Evolutionary conservation across 345 rosid genomes (phyloP).

Genomic region (Pelargonium nanum): DNA sequence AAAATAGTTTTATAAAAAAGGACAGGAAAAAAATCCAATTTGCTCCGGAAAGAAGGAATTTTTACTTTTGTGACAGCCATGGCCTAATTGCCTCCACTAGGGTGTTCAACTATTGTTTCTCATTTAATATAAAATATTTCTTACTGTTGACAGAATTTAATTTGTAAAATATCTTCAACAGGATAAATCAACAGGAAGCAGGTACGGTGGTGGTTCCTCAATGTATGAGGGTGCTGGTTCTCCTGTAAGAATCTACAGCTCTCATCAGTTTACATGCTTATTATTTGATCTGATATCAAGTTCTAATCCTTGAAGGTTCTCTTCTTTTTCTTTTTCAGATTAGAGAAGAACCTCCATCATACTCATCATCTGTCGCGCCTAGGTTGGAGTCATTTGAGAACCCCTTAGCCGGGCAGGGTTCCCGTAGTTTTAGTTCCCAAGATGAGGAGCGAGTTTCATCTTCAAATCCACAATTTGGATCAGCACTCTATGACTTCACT

Average conservation of each 20-base stretch:
- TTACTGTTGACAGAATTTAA: not conserved
- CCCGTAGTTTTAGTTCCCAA: constrained; percentile 54
- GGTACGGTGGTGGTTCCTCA: constrained; percentile 35
- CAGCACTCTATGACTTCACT: constrained; percentile 88
- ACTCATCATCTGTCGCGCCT: constrained; percentile 49
- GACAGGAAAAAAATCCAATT: too few species aligned
- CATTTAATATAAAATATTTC: not conserved
- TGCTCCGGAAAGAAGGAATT: too few species aligned
- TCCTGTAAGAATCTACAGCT: constrained; percentile 40
- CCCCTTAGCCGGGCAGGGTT: constrained; percentile 50
- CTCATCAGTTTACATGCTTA: constrained; percentile 9
- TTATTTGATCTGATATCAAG: not conserved
- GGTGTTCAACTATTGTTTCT: not conserved
- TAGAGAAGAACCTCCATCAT: constrained; percentile 90
- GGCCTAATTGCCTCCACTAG: too few species aligned
- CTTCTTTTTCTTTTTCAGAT: constrained; percentile 32
- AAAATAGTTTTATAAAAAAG: too few species aligned
- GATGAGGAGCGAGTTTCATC: constrained; percentile 56
- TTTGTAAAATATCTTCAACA: constrained; percentile 18
- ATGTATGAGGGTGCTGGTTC: constrained; percentile 57
- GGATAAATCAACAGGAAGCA: constrained; percentile 57
- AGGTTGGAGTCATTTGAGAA: constrained; percentile 65
- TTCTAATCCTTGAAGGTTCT: constrained; percentile 8
- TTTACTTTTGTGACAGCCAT: too few species aligned
- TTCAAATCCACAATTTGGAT: constrained; percentile 55